Percentiles rank a stretch among this genome's conserved stretches.
Evolutionary conservation across 352 stramenopile species (phyloP).

Genomic region (Globisporangium ultimum): DNA sequence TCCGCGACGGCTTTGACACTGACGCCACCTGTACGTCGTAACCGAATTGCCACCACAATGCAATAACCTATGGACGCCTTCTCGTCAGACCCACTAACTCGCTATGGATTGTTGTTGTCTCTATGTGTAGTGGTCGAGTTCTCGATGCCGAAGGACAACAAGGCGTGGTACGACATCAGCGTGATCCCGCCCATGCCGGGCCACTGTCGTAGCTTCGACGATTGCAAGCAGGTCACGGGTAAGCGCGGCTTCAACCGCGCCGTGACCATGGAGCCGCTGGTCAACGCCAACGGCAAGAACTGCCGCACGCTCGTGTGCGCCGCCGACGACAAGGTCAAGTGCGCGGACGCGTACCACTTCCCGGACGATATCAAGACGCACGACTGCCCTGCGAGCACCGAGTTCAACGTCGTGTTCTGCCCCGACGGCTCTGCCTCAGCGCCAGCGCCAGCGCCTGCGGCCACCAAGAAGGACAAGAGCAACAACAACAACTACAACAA

Average conservation of each 20-base stretch:
- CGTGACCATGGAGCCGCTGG: conserved; percentile 31
- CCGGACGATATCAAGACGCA: conserved; percentile 72
- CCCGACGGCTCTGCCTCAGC: conserved; percentile 13
- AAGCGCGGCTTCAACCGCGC: conserved; percentile 56
- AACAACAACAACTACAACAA: conserved; percentile 7
- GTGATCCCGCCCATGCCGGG: conserved; percentile 54
- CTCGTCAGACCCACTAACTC: too few species aligned
- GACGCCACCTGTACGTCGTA: conserved; percentile 36
- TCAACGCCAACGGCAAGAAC: conserved; percentile 18
- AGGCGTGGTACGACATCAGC: conserved; percentile 58
- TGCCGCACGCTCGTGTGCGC: conserved; percentile 37
- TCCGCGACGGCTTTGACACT: conserved; percentile 29
- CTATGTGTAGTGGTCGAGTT: conserved; percentile 33
- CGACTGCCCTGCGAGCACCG: conserved; percentile 32
- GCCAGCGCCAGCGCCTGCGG: neutral
- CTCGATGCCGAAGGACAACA: conserved; percentile 11
- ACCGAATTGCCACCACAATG: too few species aligned
- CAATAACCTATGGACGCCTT: neutral
- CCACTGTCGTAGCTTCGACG: conserved; percentile 36
- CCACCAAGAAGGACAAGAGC: neutral
- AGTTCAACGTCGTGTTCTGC: conserved; percentile 59
- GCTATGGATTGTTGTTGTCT: too few species aligned
- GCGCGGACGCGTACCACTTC: conserved; percentile 58
- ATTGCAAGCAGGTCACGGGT: conserved; percentile 40
- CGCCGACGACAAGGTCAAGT: conserved; percentile 21